Percentiles rank a stretch among this genome's conserved stretches.
Evolutionary conservation across 139 green algal species (phyloP).

Genomic region (Coelastrella sp.): DNA sequence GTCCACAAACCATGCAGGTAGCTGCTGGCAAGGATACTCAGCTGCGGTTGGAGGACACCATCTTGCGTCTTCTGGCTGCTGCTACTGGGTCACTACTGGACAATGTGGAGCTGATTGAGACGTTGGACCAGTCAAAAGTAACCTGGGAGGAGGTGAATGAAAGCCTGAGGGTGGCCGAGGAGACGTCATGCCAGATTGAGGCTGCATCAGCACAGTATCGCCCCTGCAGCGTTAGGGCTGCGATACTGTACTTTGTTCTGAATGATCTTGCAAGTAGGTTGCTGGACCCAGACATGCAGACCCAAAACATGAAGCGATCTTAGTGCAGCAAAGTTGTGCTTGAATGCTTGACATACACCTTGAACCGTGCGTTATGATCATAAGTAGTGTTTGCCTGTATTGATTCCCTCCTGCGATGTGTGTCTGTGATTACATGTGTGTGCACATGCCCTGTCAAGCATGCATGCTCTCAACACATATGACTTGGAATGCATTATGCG

Average conservation of each 20-base stretch:
- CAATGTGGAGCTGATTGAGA: constrained; percentile 90
- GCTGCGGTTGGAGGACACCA: constrained; percentile 87
- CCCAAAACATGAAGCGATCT: too few species aligned
- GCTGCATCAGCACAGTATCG: constrained; percentile 85
- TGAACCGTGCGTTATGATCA: too few species aligned
- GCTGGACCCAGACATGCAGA: too few species aligned
- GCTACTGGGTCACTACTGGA: constrained; percentile 90
- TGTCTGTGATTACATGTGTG: too few species aligned
- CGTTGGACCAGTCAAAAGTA: constrained; percentile 91
- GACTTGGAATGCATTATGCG: too few species aligned
- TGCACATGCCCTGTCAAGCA: too few species aligned
- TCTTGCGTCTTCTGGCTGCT: constrained; percentile 83
- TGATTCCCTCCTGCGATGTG: too few species aligned
- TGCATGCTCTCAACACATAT: too few species aligned
- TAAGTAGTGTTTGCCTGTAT: too few species aligned
- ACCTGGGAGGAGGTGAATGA: constrained; percentile 87
- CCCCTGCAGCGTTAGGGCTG: constrained; percentile 81
- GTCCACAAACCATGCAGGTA: too few species aligned
- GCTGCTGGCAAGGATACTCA: constrained; percentile 83
- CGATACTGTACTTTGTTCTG: constrained; percentile 92
- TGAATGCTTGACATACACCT: too few species aligned
- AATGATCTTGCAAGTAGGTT: constrained; percentile 81
- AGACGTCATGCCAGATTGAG: constrained; percentile 79
- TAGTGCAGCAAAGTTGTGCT: too few species aligned
- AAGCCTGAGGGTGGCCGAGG: constrained; percentile 82